Base-by-base conservation (phyloP, 2,329 filamentous ascomycete species). In the Penicillium janthinellum region DNA sequence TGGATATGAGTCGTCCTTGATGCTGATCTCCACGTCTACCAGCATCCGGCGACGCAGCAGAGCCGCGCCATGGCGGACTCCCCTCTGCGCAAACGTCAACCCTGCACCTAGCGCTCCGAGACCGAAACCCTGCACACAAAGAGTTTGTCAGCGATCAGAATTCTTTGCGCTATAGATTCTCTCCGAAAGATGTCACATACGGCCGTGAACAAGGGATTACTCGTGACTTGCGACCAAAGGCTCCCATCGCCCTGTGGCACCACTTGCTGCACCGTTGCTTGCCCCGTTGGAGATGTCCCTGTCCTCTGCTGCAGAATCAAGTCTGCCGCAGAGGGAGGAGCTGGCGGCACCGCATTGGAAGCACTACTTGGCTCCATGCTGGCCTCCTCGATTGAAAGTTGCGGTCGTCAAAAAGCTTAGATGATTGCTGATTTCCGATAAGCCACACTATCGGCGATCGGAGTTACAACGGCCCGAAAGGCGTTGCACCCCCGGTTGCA, bases 11-110 rank as follows among this genome's bases (percentile, higher is more conserved):
- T 92, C 88, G 78, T 99, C 95, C 70, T 94, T 91, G 73, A 92
- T 90, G 75, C 91, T 94, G 76, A 99, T 96, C 77, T 99, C 95
- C 70, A 99, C 88, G 70, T 97, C 92, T 69, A 98, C 91, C 34
- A 99, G 87, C 79, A 99, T 87, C 51, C 94, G 91, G 55, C 90
- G 88, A 52, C 91, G 90, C 59, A 96, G 79, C 58, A 96, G 83
- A 45, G 85, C 84, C n/a, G 89, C 88, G 56, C 87, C 87, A 69
- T 87, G 82, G 61, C 93, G 85, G 60, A 90, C 76, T 37, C 90
- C 91, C 71, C 89, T 89, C 64, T 95, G 92, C 34, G 88, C 91
- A 67, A 96, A 86, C 12, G 92, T 89, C 35, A 92, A 85, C 42
- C 86, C 89, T 37, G 92, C 91, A 64, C 92, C 95, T 54, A 99